Conservation (phyloP, 73 alveolate genomes). For the Halteria grandinella region DNA sequence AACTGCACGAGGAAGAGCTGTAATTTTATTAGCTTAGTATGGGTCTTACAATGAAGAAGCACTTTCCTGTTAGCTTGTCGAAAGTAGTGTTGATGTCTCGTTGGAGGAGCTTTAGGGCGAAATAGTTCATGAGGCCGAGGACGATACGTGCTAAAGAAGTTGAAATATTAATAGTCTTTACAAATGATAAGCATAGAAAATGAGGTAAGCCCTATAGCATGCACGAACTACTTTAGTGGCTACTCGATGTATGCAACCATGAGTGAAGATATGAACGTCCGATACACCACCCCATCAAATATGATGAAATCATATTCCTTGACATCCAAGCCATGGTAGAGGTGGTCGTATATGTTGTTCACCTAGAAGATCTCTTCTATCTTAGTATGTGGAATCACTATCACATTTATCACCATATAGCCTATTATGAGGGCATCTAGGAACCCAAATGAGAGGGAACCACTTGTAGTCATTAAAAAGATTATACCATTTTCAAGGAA, state of each 20-base stretch:
- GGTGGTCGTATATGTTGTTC: conserved; percentile 76
- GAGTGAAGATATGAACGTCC: conserved; percentile 72
- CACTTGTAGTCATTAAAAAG: no score
- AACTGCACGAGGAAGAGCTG: conserved; percentile 54
- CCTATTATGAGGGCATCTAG: no score
- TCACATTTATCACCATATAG: no score
- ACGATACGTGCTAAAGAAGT: no score
- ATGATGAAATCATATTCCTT: conserved; percentile 65
- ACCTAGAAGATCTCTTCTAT: conserved; percentile 81
- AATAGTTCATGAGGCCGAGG: no score
- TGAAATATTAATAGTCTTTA: background rate
- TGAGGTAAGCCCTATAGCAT: conserved; percentile 11
- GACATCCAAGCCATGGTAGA: conserved; percentile 39
- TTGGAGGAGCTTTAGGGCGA: no score
- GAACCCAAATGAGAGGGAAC: no score
- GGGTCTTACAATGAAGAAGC: conserved; percentile 21
- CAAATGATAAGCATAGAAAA: background rate
- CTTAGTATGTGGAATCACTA: conserved; percentile 84
- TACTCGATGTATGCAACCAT: conserved; percentile 43
- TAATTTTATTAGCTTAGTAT: background rate
- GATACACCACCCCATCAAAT: conserved; percentile 79
- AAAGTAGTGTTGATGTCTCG: no score
- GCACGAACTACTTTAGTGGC: conserved; percentile 26
- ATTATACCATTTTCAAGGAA: no score
- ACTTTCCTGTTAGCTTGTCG: conserved; percentile 28